These are phyloP conservation scores for Clonostachys solani DNA, from an alignment of 2,329 filamentous ascomycete species.

Conservation along the genomic window DNA sequence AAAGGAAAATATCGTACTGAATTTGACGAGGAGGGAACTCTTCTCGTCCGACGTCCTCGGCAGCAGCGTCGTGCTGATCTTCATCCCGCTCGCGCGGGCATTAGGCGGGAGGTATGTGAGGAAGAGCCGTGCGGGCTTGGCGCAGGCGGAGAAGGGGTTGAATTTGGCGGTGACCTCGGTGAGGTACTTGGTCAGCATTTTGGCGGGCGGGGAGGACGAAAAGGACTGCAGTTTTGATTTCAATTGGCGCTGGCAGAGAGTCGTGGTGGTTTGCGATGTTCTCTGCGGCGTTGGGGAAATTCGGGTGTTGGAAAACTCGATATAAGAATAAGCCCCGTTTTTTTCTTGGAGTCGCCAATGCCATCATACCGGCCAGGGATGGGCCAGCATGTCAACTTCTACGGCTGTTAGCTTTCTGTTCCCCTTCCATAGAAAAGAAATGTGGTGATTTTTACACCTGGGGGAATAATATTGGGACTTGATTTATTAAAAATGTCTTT, in stretches of 20 bases:
- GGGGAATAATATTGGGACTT: not conserved
- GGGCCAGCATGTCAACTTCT: constrained; percentile 1
- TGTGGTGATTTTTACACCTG: too few species aligned
- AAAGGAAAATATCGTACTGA: constrained; percentile 58
- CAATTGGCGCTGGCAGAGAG: not conserved
- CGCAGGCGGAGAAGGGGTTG: constrained; percentile 81
- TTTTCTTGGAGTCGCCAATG: not conserved
- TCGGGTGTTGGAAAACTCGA: constrained; percentile 1
- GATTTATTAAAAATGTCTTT: constrained; percentile 40
- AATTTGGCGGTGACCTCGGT: constrained; percentile 82
- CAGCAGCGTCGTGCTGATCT: constrained; percentile 73
- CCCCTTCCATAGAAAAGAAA: not conserved
- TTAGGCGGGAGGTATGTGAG: constrained; percentile 79
- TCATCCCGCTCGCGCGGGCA: constrained; percentile 68
- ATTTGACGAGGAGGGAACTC: constrained; percentile 72
- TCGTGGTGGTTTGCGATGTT: not conserved
- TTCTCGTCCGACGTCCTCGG: constrained; percentile 64
- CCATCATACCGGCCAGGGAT: not conserved
- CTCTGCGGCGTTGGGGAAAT: too few species aligned
- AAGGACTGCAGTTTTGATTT: too few species aligned
- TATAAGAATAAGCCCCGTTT: constrained; percentile 2
- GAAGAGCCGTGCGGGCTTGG: constrained; percentile 83
- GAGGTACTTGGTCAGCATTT: constrained; percentile 82
- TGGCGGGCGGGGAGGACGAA: constrained; percentile 10
- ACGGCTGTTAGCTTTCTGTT: not conserved